Base-by-base conservation (phyloP, 371 early-diverging fungal species). In the Nematocida minor region DNA sequence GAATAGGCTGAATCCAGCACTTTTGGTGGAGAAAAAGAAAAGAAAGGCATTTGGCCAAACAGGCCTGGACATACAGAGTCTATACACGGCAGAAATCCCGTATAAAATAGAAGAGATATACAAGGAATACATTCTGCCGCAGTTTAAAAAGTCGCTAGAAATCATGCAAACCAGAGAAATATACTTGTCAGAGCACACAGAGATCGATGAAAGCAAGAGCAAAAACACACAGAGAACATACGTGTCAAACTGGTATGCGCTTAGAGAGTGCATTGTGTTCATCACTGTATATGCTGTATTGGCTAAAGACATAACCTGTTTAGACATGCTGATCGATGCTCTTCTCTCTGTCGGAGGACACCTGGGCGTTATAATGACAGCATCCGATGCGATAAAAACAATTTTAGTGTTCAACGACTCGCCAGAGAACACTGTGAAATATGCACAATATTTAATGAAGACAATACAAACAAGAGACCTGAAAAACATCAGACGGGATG, bases 401-500 rank as follows among this genome's bases (percentile, higher is more conserved):
- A 32, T 74, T 29, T 54, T 74, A 4, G 7, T 74, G 0, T 53
- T n/a, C 54, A n/a, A 20, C 1, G 66, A 48, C 32, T 40, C 47
- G 0, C 25, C 64, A 53, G 66, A 49, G 31, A 11, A 2, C 20
- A 46, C 53, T 27, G 20, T 66, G 22, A 14, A 46, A 6, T 38
- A 20, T 18, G 60, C 63, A 9, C 25, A 64, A 60, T 16, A 27
- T 16, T 1, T 54, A 16, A 6, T 74, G 4, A 62, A 38, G 11
- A 29, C 11, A 22, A 47, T 74, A 14, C 11, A 16, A 11, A 38
- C 27, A 0, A 74, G 53, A 38, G 46, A 32, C 40, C 60, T 74
- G 16, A 74, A 74, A 64, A 74, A 79, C 4, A 60, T 74, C 53
- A 31, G 77, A 36, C 31, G 77, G 4, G 77, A 74, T 53, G 77